Conservation (phyloP, 2,329 filamentous ascomycete genomes). For the Ceratocystis ficicola region DNA sequence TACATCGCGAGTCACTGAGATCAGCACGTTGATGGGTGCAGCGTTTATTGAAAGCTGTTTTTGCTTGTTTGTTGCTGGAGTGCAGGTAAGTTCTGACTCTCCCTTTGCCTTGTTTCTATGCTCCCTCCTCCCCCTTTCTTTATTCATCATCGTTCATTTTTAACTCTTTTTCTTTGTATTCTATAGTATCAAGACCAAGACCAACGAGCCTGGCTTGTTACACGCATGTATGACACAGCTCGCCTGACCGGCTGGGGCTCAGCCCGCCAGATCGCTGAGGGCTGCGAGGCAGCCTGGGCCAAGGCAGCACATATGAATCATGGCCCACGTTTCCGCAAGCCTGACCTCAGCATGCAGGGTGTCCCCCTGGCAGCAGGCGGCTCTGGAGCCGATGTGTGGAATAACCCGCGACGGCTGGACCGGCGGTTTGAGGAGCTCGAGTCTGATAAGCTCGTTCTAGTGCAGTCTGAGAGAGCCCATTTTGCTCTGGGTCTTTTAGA, state of each 20-base stretch:
- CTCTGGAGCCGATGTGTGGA: constrained; percentile 36
- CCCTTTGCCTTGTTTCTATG: not conserved
- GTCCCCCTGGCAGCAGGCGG: constrained; percentile 40
- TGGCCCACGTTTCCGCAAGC: constrained; percentile 57
- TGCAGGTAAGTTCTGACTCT: constrained; percentile 42
- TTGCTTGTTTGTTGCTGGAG: constrained; percentile 72
- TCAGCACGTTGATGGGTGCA: constrained; percentile 67
- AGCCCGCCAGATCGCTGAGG: constrained; percentile 65
- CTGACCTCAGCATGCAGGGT: constrained; percentile 36
- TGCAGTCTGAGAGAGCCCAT: constrained; percentile 50
- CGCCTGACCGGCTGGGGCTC: constrained; percentile 80
- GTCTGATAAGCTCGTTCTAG: constrained; percentile 43
- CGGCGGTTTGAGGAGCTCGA: constrained; percentile 39
- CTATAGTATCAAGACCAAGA: constrained; percentile 53
- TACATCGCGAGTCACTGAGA: constrained; percentile 39
- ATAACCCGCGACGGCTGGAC: constrained; percentile 40
- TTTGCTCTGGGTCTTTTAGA: constrained; percentile 70
- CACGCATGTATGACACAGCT: constrained; percentile 60
- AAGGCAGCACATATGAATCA: constrained; percentile 59
- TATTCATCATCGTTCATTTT: not conserved
- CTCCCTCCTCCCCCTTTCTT: not conserved
- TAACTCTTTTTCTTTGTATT: constrained; percentile 21
- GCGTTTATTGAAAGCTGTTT: constrained; percentile 74
- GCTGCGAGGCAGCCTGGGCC: constrained; percentile 75
- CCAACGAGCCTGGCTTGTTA: constrained; percentile 69